Conservation (phyloP, 2,329 filamentous ascomycete species). For the Stromatinia cepivora region DNA sequence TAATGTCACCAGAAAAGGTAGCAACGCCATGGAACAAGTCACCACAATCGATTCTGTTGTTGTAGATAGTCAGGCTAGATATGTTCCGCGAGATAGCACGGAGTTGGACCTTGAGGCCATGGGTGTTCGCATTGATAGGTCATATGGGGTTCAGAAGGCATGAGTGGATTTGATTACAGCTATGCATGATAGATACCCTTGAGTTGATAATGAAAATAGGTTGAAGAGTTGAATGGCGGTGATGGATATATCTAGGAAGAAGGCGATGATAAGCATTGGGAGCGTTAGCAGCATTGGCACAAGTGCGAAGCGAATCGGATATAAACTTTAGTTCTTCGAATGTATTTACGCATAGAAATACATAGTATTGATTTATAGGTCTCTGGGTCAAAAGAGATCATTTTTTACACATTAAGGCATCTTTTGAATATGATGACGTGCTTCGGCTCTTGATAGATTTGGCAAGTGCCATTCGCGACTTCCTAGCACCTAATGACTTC, state of each 20-base stretch:
- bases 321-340: not conserved
- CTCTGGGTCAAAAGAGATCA: not conserved
- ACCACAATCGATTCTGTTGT: slow-evolving; percentile 27
- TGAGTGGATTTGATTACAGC: slow-evolving; percentile 4
- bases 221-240: not conserved
- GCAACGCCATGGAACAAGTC: slow-evolving; percentile 23
- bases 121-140: slow-evolving; percentile 35
- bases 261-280: not conserved
- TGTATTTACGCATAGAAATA: slow-evolving; percentile 2
- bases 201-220: not conserved
- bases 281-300: not conserved
- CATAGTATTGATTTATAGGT: not conserved
- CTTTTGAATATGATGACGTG: not conserved
- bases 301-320: slow-evolving; percentile 1
- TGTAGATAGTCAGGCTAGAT: slow-evolving; percentile 1
- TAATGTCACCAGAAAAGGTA: slow-evolving; percentile 26
- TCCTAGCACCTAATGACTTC: not conserved
- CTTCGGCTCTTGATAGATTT: not conserved
- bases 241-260: not conserved
- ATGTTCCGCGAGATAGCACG: slow-evolving; percentile 33
- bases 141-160: slow-evolving; percentile 32
- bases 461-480: slow-evolving; percentile 18
- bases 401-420: not conserved
- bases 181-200: not conserved
- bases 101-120: slow-evolving; percentile 36